Evolutionary conservation across 2,329 filamentous ascomycete species (phyloP), one percentile per base, ranked within the genome.

Genomic region (Pyricularia pennisetigena): DNA sequence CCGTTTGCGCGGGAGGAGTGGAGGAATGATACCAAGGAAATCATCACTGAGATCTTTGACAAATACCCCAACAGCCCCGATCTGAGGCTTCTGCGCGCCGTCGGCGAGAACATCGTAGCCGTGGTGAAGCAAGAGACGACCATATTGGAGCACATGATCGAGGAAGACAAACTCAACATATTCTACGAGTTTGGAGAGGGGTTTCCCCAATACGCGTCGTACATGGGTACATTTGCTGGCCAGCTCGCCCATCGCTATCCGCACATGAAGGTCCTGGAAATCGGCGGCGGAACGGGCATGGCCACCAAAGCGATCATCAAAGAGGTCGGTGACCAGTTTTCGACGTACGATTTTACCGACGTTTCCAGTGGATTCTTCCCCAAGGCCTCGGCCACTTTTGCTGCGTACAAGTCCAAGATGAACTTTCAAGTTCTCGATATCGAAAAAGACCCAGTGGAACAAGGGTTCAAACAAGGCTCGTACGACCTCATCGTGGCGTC

Each of bases 401-500:
- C 67, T 29, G 68, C 70, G 8, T 74, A 73, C 66, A 67, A 68
- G 4, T 69, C 68, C 10, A 14, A 72, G 23, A 73, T 79, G 67
- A 70, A 72, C 12, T 79, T 73, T 69, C 71, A 71, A 69, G 72
- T 72, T 20, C 72, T 79, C 2, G 75, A 80, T 68, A 76, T 79
- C 26, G 72, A 74, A 35, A 68, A 73, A 57, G 75, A 77, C 57
- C 74, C 75, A 3, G 64, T 67, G 0, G 67, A 68, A 4, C 78
- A 80, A 69, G 78, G 77, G 7, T 79, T 78, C 59, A 72, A 75
- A 24, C 68, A 71, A 9, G 72, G 71, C 3, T 67, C 68, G 1
- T 80, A 76, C 66, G 79, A 81, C 67, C 66, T 81, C 6, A 70
- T 81, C 5, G 72, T 81, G 67, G 79, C 79, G 0, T 75, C 75